Evolutionary conservation across 2,329 filamentous ascomycete genomes (phyloP), one percentile per base, ranked within the genome.

Genomic region (Fusarium fujikuroi): DNA sequence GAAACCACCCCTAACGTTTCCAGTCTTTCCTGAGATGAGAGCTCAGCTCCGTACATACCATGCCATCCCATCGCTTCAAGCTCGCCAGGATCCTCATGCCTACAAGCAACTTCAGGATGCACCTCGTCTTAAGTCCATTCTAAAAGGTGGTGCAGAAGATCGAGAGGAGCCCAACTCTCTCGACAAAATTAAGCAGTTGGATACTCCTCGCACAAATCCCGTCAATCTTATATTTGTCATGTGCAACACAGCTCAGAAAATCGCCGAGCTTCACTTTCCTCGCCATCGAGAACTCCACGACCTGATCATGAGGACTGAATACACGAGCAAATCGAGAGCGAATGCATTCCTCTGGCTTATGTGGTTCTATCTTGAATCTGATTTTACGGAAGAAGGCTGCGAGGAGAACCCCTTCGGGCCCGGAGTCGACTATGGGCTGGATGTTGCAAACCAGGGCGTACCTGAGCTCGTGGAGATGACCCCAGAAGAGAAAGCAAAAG

Each of bases 1-100:
- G n/a, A 39, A 11, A 52, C 37, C 28, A 62, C 39, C 53, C 28
- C 63, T 62, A 60, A 67, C 74, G 77, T 66, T n/a, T 14, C 23
- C 80, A 97, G 96, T 99, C 87, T 99, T 99, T 81, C 96, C 96
- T 28, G 96, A 99, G 82, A 99, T 99, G 96, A 93, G 96, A 83
- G 96, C 96, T 36, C 96, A 99, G 80, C 87, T 99, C 37, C 92
- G 96, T 81, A 99, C 96, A 40, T 99, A 99, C 84, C 96, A 99
- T 81, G 95, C 96, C 18, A 99, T 99, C 75, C 96, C 96, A 19
- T 98, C 95, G 2, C 87, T 99, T 11, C 96, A 99, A 84, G 95
- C 95, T 50, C 93, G 95, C 75, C 95, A 98, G 83, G 96, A 98
- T 78, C 92, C 95, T 16, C 95, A 96, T 76, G 95, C 95, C 60